Percentiles rank a stretch among this genome's conserved stretches.
phyloP scores from a whole-genome alignment of 768 basidiomycete species.

The Mrakia frigida region DNA sequence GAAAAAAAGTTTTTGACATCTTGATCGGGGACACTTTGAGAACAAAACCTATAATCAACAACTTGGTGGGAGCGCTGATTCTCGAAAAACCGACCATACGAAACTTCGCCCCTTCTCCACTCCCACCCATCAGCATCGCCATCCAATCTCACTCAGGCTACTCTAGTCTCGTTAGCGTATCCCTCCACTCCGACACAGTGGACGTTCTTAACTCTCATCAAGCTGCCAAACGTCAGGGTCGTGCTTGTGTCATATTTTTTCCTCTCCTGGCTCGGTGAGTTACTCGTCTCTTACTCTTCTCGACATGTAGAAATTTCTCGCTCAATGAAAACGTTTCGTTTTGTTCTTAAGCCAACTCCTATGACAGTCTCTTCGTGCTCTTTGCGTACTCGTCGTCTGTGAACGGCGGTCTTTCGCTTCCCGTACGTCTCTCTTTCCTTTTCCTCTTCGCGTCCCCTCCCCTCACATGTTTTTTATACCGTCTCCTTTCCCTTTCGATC shows the following conservation, averaged over 20 bases:
- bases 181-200: neutral
- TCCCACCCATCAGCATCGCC: neutral
- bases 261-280: neutral
- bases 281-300: neutral
- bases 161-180: neutral
- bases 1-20: too few relatives aligned
- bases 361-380: constrained; percentile 9
- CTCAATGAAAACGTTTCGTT: neutral
- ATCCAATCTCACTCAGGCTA: neutral
- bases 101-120: neutral
- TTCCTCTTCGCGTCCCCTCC: neutral
- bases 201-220: neutral
- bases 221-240: neutral
- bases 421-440: neutral
- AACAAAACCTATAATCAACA: too few relatives aligned
- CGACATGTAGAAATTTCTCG: neutral
- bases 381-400: constrained; percentile 6
- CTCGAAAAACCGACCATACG: too few relatives aligned
- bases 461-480: too few relatives aligned
- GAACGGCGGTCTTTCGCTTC: neutral
- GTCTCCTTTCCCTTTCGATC: too few relatives aligned
- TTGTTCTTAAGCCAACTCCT: constrained; percentile 11
- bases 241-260: neutral
- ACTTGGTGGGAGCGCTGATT: too few relatives aligned
- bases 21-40: too few relatives aligned